phyloP scores from a whole-genome alignment of 164 flowering plant species.

The Tetracentron sinense region DNA sequence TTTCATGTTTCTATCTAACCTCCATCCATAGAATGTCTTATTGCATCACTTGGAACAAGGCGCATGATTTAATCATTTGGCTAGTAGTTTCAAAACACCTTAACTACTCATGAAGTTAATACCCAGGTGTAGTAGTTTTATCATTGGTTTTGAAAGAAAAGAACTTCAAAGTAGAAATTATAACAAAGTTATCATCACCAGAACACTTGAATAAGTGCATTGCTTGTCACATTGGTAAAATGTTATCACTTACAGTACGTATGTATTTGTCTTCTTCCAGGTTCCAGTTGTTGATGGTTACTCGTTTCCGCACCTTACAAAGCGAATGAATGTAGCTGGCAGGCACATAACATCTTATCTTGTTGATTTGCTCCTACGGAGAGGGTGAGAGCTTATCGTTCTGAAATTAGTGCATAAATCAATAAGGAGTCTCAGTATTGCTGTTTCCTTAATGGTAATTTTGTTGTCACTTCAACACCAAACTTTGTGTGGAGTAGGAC shows the following conservation, averaged over 20 bases:
- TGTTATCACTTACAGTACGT: not conserved
- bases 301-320: conserved; percentile 97
- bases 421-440: not conserved
- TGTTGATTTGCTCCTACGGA: conserved; percentile 85
- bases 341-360: conserved; percentile 97
- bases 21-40: not conserved
- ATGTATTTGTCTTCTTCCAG: conserved; percentile 28
- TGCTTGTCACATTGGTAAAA: not conserved
- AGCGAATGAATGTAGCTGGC: conserved; percentile 98
- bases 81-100: too few relatives aligned
- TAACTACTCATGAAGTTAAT: too few relatives aligned
- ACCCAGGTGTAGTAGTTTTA: too few relatives aligned
- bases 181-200: not conserved
- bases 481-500: too few relatives aligned
- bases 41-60: too few relatives aligned
- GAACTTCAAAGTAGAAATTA: not conserved
- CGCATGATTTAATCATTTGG: too few relatives aligned
- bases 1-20: not conserved
- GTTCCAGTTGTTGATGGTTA: conserved; percentile 99
- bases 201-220: not conserved
- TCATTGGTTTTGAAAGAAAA: too few relatives aligned
- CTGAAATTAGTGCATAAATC: not conserved
- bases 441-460: not conserved
- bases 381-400: conserved; percentile 65
- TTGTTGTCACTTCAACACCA: too few relatives aligned